Evolutionary conservation across 75 land plant species (phyloP).

Genomic region (Isoetes taiwanensis): DNA sequence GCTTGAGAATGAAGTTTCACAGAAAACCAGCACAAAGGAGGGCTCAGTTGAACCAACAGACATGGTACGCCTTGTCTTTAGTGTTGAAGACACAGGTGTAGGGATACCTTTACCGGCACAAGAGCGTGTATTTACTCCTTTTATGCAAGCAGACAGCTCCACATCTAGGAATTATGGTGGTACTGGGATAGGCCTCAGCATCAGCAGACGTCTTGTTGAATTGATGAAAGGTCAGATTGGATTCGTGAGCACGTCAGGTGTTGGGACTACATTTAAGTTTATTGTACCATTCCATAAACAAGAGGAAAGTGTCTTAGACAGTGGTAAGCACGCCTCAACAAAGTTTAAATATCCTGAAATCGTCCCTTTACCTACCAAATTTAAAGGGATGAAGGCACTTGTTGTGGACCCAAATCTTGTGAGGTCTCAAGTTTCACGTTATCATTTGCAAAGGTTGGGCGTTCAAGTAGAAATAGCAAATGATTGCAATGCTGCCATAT

Average conservation of each 20-base stretch:
- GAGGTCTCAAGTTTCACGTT: constrained; percentile 60
- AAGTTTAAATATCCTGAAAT: constrained; percentile 22
- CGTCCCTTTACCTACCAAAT: constrained; percentile 14
- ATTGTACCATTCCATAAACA: constrained; percentile 31
- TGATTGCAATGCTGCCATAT: constrained; percentile 15
- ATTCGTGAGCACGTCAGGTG: constrained; percentile 45
- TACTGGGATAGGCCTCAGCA: constrained; percentile 46
- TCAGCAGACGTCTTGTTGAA: constrained; percentile 74
- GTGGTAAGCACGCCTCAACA: neutral
- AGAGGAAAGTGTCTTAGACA: constrained; percentile 8
- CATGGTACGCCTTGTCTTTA: constrained; percentile 38
- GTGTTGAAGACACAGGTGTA: constrained; percentile 73
- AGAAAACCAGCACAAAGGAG: neutral
- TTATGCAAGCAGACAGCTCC: constrained; percentile 40
- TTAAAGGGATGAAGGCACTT: constrained; percentile 55
- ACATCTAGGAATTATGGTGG: constrained; percentile 40
- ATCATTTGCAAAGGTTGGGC: constrained; percentile 72
- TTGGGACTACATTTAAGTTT: constrained; percentile 81
- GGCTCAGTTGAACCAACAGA: constrained; percentile 5
- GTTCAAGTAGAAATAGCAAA: constrained; percentile 28
- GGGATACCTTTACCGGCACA: neutral
- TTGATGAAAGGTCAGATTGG: constrained; percentile 67
- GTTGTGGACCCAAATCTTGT: constrained; percentile 62
- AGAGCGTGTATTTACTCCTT: constrained; percentile 8
- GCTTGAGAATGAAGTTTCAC: constrained; percentile 11